Percentiles rank a stretch among this genome's conserved stretches.
phyloP scores from a whole-genome alignment of 805 yeast species.

The Candida taoyuanica region DNA sequence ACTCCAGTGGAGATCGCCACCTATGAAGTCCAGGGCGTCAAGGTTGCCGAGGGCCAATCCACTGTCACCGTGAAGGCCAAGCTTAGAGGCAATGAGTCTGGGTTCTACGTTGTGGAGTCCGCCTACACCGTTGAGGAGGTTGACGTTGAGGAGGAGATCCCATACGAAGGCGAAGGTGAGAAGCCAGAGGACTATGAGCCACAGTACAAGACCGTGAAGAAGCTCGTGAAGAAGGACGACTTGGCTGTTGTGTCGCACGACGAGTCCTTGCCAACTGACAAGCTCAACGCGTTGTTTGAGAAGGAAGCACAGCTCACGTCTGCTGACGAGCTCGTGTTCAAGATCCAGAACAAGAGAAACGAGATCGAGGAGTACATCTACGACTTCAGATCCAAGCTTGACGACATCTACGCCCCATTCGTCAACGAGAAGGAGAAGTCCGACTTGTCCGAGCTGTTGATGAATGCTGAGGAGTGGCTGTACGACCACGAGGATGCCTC shows the following conservation, averaged over 20 bases:
- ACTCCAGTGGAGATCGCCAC: slow-evolving; percentile 62
- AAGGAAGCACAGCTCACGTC: slow-evolving; percentile 78
- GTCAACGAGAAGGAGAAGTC: slow-evolving; percentile 89
- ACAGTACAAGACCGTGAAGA: slow-evolving; percentile 84
- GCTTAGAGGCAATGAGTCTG: slow-evolving; percentile 96
- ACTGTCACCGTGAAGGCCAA: slow-evolving; percentile 84
- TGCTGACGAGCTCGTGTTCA: slow-evolving; percentile 94
- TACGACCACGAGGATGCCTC: slow-evolving; percentile 96
- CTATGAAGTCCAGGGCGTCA: slow-evolving; percentile 86
- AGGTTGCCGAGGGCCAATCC: slow-evolving; percentile 69
- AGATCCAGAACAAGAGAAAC: slow-evolving; percentile 98
- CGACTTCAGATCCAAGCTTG: slow-evolving; percentile 94
- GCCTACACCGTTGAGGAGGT: slow-evolving; percentile 95
- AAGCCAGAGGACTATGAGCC: slow-evolving; percentile 87
- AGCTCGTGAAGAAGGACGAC: slow-evolving; percentile 86
- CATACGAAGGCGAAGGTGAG: slow-evolving; percentile 53
- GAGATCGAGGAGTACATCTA: slow-evolving; percentile 98
- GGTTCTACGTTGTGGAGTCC: slow-evolving; percentile 87
- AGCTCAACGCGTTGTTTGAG: slow-evolving; percentile 64
- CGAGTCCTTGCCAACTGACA: slow-evolving; percentile 53
- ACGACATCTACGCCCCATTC: slow-evolving; percentile 81
- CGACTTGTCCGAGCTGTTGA: slow-evolving; percentile 65
- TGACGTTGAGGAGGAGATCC: slow-evolving; percentile 82
- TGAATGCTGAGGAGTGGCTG: slow-evolving; percentile 95
- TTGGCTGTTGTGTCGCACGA: slow-evolving; percentile 58